phyloP scores from a whole-genome alignment of 768 basidiomycete genomes.

The Postia placenta region DNA sequence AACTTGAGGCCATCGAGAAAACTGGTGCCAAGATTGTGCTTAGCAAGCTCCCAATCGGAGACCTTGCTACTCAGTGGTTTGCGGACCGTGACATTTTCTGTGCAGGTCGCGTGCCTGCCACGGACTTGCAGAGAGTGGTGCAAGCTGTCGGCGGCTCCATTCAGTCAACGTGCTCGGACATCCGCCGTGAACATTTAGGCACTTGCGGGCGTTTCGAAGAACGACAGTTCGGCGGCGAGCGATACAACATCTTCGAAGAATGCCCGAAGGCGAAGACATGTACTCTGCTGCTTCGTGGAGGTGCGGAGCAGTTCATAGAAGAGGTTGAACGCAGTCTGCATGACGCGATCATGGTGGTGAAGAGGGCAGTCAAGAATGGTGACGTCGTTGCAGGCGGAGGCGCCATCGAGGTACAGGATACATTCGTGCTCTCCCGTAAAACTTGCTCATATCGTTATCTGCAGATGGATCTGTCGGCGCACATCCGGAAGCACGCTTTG shows the following conservation, averaged over 20 bases:
- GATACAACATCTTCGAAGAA: conserved; percentile 92
- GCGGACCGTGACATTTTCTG: conserved; percentile 99
- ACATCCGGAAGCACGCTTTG: conserved; percentile 85
- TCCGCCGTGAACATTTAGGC: conserved; percentile 83
- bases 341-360: conserved; percentile 99
- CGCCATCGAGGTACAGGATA: conserved; percentile 74
- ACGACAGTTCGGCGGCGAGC: conserved; percentile 91
- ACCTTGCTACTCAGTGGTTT: conserved; percentile 98
- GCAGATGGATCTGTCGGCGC: conserved; percentile 96
- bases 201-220: conserved; percentile 93
- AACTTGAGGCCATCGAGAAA: conserved; percentile 91
- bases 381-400: conserved; percentile 98
- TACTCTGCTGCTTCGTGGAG: conserved; percentile 89
- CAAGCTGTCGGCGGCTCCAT: conserved; percentile 94
- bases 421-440: not conserved
- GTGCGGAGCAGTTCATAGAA: conserved; percentile 98
- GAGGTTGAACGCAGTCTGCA: conserved; percentile 97
- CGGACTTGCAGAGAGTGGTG: conserved; percentile 88
- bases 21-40: conserved; percentile 97
- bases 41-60: conserved; percentile 97
- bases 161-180: conserved; percentile 94
- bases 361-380: conserved; percentile 91
- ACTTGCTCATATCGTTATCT: not conserved
- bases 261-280: conserved; percentile 95
- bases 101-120: conserved; percentile 88